Percentiles rank a stretch among this genome's conserved stretches.
Evolutionary conservation across 371 early-diverging fungal species (phyloP).

Genomic region (Mucor indicus): DNA sequence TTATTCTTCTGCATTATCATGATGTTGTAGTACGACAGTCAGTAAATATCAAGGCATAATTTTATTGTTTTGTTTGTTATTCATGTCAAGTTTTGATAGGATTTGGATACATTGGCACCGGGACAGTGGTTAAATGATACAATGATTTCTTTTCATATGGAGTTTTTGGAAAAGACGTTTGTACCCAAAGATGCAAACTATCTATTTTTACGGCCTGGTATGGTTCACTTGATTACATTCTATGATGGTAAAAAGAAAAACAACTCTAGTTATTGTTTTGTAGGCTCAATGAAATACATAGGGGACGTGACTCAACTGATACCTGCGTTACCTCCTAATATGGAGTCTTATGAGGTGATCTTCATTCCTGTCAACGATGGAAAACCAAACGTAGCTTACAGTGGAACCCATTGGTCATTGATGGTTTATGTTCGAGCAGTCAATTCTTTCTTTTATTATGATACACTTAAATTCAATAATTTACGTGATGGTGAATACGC

Average conservation of each 20-base stretch:
- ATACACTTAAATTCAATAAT: slow-evolving; percentile 38
- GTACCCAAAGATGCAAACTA: slow-evolving; percentile 24
- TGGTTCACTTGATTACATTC: slow-evolving; percentile 36
- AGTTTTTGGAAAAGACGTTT: slow-evolving; percentile 41
- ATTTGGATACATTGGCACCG: slow-evolving; percentile 41
- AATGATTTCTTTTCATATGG: slow-evolving; percentile 53
- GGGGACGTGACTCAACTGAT: slow-evolving; percentile 25
- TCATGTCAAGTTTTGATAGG: slow-evolving; percentile 9
- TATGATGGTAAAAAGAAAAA: slow-evolving; percentile 24
- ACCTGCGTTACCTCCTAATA: slow-evolving; percentile 30
- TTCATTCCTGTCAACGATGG: slow-evolving; percentile 53
- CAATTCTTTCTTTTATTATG: slow-evolving; percentile 45
- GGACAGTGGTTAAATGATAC: slow-evolving; percentile 60
- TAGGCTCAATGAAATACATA: too few species aligned
- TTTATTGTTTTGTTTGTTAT: background rate
- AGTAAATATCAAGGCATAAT: slow-evolving; percentile 15
- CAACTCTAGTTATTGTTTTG: background rate
- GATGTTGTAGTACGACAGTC: slow-evolving; percentile 36
- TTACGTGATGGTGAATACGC: slow-evolving; percentile 23
- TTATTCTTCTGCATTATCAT: slow-evolving; percentile 31
- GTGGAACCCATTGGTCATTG: slow-evolving; percentile 53
- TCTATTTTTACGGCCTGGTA: slow-evolving; percentile 36
- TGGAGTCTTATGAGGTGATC: slow-evolving; percentile 25
- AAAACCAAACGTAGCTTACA: slow-evolving; percentile 28
- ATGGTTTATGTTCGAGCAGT: slow-evolving; percentile 33